Evolutionary conservation across 371 early-diverging fungal genomes (phyloP).

Genomic region (Basidiobolus meristosporus): DNA sequence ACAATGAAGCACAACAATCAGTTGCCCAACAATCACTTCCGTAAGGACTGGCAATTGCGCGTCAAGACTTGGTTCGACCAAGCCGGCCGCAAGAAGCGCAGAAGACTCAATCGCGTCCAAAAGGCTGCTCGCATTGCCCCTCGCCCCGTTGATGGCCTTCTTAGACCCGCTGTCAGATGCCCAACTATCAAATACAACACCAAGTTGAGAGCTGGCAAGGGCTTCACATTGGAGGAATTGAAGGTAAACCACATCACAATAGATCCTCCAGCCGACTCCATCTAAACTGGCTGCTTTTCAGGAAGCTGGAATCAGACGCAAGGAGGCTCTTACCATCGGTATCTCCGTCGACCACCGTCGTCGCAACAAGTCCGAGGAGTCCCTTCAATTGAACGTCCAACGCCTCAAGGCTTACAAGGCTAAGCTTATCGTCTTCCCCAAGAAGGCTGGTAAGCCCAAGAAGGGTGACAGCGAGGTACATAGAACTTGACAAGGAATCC

Average conservation of each 20-base stretch:
- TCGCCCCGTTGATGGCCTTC: slow-evolving; percentile 90
- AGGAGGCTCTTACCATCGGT: slow-evolving; percentile 93
- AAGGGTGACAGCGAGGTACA: slow-evolving; percentile 29
- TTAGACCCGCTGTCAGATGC: slow-evolving; percentile 96
- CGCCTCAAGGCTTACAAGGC: slow-evolving; percentile 94
- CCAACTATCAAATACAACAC: slow-evolving; percentile 98
- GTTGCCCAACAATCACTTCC: slow-evolving; percentile 97
- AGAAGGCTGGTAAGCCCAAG: slow-evolving; percentile 76
- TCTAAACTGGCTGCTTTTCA: slow-evolving; percentile 6
- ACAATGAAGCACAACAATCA: slow-evolving; percentile 93
- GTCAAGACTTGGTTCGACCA: slow-evolving; percentile 99
- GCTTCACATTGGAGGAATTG: slow-evolving; percentile 97
- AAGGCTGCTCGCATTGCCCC: slow-evolving; percentile 96
- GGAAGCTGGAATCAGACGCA: slow-evolving; percentile 86
- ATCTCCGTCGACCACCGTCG: slow-evolving; percentile 98
- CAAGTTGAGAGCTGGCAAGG: slow-evolving; percentile 95
- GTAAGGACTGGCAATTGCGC: slow-evolving; percentile 96
- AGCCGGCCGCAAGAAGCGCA: slow-evolving; percentile 85
- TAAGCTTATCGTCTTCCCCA: slow-evolving; percentile 86
- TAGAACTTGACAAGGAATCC: no score
- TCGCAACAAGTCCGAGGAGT: slow-evolving; percentile 92
- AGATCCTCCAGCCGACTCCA: no score
- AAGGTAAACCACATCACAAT: slow-evolving; percentile 36
- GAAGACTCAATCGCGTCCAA: slow-evolving; percentile 73
- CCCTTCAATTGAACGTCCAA: slow-evolving; percentile 85